phyloP scores from a whole-genome alignment of 352 stramenopile species.

The Phytopythium helicoides region DNA sequence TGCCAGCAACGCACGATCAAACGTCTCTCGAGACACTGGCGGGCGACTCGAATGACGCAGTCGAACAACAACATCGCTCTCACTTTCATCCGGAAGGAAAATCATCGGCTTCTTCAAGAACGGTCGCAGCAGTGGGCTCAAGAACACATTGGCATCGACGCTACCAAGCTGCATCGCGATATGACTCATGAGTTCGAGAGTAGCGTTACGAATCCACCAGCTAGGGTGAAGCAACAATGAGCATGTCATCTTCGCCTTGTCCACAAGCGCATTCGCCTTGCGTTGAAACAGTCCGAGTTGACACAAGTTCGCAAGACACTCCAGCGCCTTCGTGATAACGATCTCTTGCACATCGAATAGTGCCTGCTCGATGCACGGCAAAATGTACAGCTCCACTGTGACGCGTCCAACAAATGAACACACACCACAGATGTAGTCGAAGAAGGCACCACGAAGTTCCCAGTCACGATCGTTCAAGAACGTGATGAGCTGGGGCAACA shows the following conservation, averaged over 20 bases:
- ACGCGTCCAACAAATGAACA: conserved; percentile 93
- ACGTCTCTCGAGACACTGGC: conserved; percentile 81
- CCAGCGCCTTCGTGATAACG: conserved; percentile 92
- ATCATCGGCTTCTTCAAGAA: conserved; percentile 89
- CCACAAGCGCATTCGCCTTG: conserved; percentile 70
- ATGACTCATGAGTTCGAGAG: conserved; percentile 83
- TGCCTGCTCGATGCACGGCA: conserved; percentile 96
- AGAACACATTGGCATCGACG: conserved; percentile 91
- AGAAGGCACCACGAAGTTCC: conserved; percentile 87
- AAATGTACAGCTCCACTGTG: conserved; percentile 94
- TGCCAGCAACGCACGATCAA: conserved; percentile 75
- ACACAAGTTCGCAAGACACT: conserved; percentile 90
- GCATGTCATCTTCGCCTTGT: conserved; percentile 83
- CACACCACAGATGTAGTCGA: conserved; percentile 92
- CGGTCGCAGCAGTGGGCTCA: conserved; percentile 83
- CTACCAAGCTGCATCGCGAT: conserved; percentile 86
- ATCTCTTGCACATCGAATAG: conserved; percentile 96
- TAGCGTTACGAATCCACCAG: conserved; percentile 87
- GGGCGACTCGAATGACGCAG: conserved; percentile 61
- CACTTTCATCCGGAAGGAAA: conserved; percentile 63
- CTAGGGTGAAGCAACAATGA: conserved; percentile 86
- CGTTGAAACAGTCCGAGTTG: conserved; percentile 92
- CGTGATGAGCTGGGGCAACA: conserved; percentile 96
- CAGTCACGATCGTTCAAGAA: conserved; percentile 97
- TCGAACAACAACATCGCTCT: conserved; percentile 47